phyloP scores from a whole-genome alignment of 140 eudicot genomes.

The Erigeron philadelphicus region DNA sequence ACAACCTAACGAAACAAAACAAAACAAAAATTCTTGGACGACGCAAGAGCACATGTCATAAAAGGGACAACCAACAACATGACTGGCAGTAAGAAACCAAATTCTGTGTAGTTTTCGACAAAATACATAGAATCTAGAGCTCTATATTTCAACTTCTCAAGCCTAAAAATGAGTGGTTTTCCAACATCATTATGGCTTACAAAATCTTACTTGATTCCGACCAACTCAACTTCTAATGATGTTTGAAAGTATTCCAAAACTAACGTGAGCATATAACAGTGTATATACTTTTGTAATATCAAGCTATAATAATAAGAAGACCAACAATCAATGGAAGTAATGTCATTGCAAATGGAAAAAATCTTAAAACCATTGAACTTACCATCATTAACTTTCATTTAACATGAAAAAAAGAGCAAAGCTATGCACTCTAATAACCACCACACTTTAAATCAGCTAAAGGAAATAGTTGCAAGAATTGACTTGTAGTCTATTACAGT shows the following conservation, averaged over 20 bases:
- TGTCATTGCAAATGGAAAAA: background rate
- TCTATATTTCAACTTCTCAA: background rate
- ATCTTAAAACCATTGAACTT: slow-evolving; percentile 3
- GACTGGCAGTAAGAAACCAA: slow-evolving; percentile 15
- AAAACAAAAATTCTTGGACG: background rate
- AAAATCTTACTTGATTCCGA: slow-evolving; percentile 3
- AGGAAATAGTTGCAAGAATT: background rate
- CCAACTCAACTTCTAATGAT: slow-evolving; percentile 1
- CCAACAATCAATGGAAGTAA: background rate
- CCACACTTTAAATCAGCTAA: slow-evolving; percentile 12
- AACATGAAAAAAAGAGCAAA: slow-evolving; percentile 2
- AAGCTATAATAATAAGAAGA: no score
- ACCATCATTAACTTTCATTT: slow-evolving; percentile 18
- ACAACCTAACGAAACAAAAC: background rate
- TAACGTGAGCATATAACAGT: slow-evolving; percentile 2
- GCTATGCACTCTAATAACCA: slow-evolving; percentile 16
- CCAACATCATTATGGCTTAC: slow-evolving; percentile 14
- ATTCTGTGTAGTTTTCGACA: background rate
- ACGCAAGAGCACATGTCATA: slow-evolving; percentile 13
- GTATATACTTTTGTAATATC: background rate
- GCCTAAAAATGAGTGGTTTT: background rate
- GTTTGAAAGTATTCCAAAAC: background rate
- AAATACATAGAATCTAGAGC: slow-evolving; percentile 9
- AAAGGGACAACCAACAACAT: background rate
- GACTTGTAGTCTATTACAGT: slow-evolving; percentile 16